These are phyloP conservation scores for Apiospora saccharicola DNA, from an alignment of 2,329 filamentous ascomycete genomes.

Conservation along the genomic window DNA sequence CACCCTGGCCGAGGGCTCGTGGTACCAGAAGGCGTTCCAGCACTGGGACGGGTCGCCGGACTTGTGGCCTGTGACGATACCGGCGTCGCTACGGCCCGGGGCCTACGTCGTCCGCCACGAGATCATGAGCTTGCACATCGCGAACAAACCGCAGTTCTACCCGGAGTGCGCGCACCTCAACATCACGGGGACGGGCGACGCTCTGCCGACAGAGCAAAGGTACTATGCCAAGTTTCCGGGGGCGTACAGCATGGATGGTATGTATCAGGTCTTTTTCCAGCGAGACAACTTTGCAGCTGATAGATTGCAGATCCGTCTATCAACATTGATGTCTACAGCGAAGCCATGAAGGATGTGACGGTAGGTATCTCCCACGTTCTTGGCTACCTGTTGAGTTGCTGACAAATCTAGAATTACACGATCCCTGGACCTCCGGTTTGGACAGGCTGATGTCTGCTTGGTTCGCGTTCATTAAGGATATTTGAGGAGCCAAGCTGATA, in stretches of 20 bases:
- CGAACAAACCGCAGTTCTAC: conserved; percentile 54
- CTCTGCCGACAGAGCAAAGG: conserved; percentile 36
- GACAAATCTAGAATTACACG: conserved; percentile 43
- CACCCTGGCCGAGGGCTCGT: conserved; percentile 44
- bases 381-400: conserved; percentile 26
- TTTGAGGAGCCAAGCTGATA: not conserved
- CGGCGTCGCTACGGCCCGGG: conserved; percentile 51
- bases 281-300: not conserved
- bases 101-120: conserved; percentile 61
- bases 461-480: no score
- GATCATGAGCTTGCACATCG: conserved; percentile 58
- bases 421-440: conserved; percentile 50
- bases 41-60: conserved; percentile 40
- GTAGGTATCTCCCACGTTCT: conserved; percentile 33
- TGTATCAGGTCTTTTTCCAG: conserved; percentile 20
- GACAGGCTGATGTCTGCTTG: conserved; percentile 40
- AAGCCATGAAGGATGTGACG: conserved; percentile 41
- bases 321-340: conserved; percentile 47
- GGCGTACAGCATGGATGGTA: conserved; percentile 45
- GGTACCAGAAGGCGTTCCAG: conserved; percentile 32
- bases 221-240: conserved; percentile 46
- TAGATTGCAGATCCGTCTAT: conserved; percentile 44
- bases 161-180: conserved; percentile 49
- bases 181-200: conserved; percentile 40
- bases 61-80: conserved; percentile 55